Base-by-base conservation (phyloP, 192 early-diverging fungal species). In the Entomortierella parvispora region DNA sequence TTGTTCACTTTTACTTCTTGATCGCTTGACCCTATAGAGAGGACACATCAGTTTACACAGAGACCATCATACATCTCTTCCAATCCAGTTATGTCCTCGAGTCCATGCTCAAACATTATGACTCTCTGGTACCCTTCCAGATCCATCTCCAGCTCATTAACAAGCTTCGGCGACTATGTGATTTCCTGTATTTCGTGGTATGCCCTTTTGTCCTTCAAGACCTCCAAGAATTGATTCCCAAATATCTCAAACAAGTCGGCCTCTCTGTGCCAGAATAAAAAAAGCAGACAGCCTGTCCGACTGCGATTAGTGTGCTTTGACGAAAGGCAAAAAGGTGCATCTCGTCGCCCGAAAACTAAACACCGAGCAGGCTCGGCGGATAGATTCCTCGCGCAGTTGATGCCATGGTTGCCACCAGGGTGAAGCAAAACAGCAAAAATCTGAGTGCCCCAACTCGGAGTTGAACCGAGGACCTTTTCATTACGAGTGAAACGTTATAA, bases 161-260 rank as follows among this genome's bases (percentile, higher is more conserved):
- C 18, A 46, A 62, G 20, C 54, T 83, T 15, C 69, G 62, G 2
- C 68, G 69, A 50, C 62, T 83, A 26, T 58, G 77, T 26, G 81
- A 83, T 11, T 83, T 80, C 55, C 60, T 80, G 25, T 61, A 75
- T 48, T 56, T 71, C 57, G 77, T 80, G 3, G 53, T 83, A 15
- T 83, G 81, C 60, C 58, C 71, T n/a, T 83, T 83, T 60, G 81
- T 83, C 7, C 57, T 83, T 29, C 61, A 64, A n/a, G 81, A 83
- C 51, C 47, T 83, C 2, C 68, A 77, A 11, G 66, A 76, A 48
- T 68, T 83, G 26, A 60, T 66, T 46, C 47, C 58, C 18, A 83
- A 80, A 57, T 83, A 83, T 58, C 58, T 77, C 20, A 83, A 83
- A 43, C 71, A 69, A 20, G 72, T 74, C 47, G 58, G 71, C 11